phyloP scores from a whole-genome alignment of 495 filamentous ascomycete genomes.

The Aspergillus incahuasiensis region DNA sequence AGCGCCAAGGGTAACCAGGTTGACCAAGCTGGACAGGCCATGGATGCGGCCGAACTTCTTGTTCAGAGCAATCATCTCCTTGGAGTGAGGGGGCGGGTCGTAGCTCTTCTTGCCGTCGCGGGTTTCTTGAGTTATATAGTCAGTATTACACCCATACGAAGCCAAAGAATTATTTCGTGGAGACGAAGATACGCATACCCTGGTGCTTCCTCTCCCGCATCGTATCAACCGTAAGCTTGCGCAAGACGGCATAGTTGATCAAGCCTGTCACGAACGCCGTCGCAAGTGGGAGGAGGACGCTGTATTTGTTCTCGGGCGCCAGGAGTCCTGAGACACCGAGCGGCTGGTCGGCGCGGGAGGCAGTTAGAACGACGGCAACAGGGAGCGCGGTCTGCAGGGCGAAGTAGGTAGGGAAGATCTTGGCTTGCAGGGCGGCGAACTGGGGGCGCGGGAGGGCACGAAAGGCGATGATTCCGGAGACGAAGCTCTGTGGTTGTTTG shows the following conservation, averaged over 20 bases:
- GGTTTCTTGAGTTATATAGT: constrained; percentile 47
- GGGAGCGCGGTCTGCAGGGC: constrained; percentile 71
- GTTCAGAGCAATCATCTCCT: constrained; percentile 79
- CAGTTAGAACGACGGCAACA: constrained; percentile 71
- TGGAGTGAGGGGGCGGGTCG: constrained; percentile 66
- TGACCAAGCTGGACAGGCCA: constrained; percentile 69
- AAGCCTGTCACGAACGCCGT: constrained; percentile 59
- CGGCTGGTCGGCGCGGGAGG: constrained; percentile 47
- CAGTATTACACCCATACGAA: not conserved
- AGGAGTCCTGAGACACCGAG: constrained; percentile 52
- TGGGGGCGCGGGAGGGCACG: constrained; percentile 68
- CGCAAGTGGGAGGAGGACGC: constrained; percentile 60
- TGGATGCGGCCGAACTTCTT: constrained; percentile 74
- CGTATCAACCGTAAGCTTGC: constrained; percentile 64
- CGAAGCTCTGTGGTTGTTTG: constrained; percentile 56
- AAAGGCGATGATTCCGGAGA: constrained; percentile 71
- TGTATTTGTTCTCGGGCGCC: constrained; percentile 50
- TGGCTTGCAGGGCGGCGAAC: constrained; percentile 72
- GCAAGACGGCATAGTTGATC: constrained; percentile 61
- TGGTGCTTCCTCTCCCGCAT: constrained; percentile 74
- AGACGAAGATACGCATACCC: constrained; percentile 56
- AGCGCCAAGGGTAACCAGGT: constrained; percentile 61
- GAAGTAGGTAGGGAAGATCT: constrained; percentile 85
- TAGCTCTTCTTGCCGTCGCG: constrained; percentile 79
- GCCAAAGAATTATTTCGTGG: too few species aligned